Conservation (phyloP, 2,329 filamentous ascomycete genomes). For the Hypocreales sp. region DNA sequence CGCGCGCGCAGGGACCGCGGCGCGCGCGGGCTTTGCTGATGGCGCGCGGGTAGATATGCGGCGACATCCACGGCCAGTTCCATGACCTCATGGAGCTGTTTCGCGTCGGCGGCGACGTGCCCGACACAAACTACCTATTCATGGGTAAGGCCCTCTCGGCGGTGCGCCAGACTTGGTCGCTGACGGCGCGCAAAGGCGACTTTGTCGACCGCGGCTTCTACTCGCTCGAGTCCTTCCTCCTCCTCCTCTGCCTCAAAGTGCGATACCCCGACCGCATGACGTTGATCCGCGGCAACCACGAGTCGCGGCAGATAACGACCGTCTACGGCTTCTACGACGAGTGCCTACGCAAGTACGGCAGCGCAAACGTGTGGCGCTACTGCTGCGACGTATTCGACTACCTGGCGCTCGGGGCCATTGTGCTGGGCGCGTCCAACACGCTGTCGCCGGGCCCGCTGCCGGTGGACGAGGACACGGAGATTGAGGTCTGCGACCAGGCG, state of each 20-base stretch:
- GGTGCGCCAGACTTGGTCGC: not conserved
- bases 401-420: conserved; percentile 75
- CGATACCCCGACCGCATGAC: conserved; percentile 96
- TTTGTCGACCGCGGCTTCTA: conserved; percentile 98
- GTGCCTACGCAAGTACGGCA: conserved; percentile 89
- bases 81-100: conserved; percentile 96
- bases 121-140: conserved; percentile 92
- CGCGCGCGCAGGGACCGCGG: too few relatives aligned
- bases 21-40: too few relatives aligned
- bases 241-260: conserved; percentile 90
- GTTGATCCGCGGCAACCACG: conserved; percentile 86
- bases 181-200: conserved; percentile 43
- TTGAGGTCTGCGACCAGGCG: conserved; percentile 79
- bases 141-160: conserved; percentile 49
- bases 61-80: conserved; percentile 93
- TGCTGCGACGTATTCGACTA: conserved; percentile 99
- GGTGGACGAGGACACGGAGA: conserved; percentile 63
- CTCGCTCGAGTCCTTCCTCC: conserved; percentile 89
- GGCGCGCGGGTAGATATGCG: conserved; percentile 61
- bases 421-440: conserved; percentile 68
- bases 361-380: conserved; percentile 91
- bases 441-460: conserved; percentile 33
- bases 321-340: conserved; percentile 99
- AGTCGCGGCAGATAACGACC: conserved; percentile 91
- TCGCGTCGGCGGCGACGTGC: conserved; percentile 80